These are phyloP conservation scores for Saraca asoca DNA, from an alignment of 331 rosid species.

Conservation along the genomic window DNA sequence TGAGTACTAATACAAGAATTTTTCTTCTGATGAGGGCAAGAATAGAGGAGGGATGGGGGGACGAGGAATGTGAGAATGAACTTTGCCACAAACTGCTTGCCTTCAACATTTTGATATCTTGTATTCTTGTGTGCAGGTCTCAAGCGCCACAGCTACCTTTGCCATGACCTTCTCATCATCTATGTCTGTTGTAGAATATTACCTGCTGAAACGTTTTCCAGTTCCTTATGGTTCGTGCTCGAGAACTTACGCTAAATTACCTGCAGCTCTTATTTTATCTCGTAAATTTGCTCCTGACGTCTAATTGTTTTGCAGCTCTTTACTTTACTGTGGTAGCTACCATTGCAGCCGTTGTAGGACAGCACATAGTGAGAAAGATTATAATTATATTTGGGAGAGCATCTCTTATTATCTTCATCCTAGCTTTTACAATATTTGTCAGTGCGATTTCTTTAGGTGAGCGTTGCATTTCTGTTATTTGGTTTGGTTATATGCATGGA, in stretches of 20 bases:
- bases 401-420: slow-evolving; percentile 82
- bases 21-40: no score
- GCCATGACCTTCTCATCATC: slow-evolving; percentile 96
- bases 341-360: slow-evolving; percentile 76
- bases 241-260: not conserved
- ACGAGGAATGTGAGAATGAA: no score
- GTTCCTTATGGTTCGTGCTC: slow-evolving; percentile 71
- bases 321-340: slow-evolving; percentile 70
- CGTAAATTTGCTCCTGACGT: not conserved
- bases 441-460: slow-evolving; percentile 84
- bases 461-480: slow-evolving; percentile 7
- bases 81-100: not conserved
- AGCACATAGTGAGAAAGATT: slow-evolving; percentile 68
- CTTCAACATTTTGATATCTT: slow-evolving; percentile 21
- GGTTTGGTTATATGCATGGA: no score
- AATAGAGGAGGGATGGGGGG: no score
- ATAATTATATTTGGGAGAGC: slow-evolving; percentile 77
- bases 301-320: slow-evolving; percentile 52
- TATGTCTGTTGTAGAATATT: slow-evolving; percentile 95
- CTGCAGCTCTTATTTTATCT: no score
- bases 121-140: slow-evolving; percentile 63
- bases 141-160: slow-evolving; percentile 92
- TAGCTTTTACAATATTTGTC: slow-evolving; percentile 67
- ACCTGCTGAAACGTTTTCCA: slow-evolving; percentile 83
- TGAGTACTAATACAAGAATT: no score